Evolutionary conservation across 208 protist genomes (phyloP).

Genomic region (Wallacemonas sp.): DNA sequence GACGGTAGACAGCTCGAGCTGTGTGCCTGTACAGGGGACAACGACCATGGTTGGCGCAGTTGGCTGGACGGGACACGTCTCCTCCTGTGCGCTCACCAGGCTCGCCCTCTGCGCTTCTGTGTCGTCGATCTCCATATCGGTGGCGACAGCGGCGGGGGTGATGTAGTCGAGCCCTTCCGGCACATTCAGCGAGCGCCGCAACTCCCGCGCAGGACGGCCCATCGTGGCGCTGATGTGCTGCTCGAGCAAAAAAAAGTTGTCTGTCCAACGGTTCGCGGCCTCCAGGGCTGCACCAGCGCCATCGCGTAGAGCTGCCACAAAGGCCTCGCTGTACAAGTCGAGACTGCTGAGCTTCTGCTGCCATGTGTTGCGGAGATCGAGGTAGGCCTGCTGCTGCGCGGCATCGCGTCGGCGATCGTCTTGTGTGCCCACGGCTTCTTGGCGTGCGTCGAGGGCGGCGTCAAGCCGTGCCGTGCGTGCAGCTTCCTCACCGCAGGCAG

Average conservation of each 20-base stretch:
- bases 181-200: conserved; percentile 45
- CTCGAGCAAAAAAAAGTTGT: conserved; percentile 76
- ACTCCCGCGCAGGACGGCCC: conserved; percentile 30
- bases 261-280: conserved; percentile 81
- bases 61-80: too few relatives aligned
- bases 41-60: too few relatives aligned
- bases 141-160: conserved; percentile 24
- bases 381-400: conserved; percentile 10
- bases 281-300: conserved; percentile 35
- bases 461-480: neutral
- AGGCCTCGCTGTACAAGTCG: conserved; percentile 28
- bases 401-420: conserved; percentile 15
- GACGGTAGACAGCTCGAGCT: too few relatives aligned
- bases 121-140: neutral
- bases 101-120: too few relatives aligned
- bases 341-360: conserved; percentile 21
- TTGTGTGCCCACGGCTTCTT: conserved; percentile 19
- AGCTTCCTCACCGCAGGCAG: neutral
- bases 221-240: conserved; percentile 39
- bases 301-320: conserved; percentile 26
- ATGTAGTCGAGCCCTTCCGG: conserved; percentile 58
- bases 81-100: too few relatives aligned
- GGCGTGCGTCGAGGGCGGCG: neutral
- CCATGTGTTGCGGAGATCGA: conserved; percentile 14
- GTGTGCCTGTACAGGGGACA: too few relatives aligned